These are phyloP conservation scores for Dactylellina haptotyla DNA, from an alignment of 2,329 filamentous ascomycete genomes.

Conservation along the genomic window DNA sequence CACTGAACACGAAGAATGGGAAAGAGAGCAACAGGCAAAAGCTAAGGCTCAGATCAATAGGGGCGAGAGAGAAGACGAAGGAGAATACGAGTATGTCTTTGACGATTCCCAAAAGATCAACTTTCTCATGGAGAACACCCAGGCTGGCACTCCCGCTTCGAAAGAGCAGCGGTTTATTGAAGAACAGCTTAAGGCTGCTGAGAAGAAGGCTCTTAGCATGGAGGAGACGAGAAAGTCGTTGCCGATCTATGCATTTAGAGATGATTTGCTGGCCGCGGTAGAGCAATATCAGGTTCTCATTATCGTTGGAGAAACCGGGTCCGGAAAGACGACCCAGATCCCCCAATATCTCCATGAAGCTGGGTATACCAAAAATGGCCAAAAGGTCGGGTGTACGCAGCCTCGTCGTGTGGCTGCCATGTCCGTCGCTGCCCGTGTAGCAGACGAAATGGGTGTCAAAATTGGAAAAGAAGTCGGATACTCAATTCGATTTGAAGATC, in stretches of 20 bases:
- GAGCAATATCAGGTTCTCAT: slow-evolving; percentile 86
- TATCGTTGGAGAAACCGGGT: slow-evolving; percentile 93
- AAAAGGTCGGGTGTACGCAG: slow-evolving; percentile 92
- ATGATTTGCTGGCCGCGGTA: slow-evolving; percentile 87
- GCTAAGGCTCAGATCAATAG: slow-evolving; percentile 75
- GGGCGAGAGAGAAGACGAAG: slow-evolving; percentile 77
- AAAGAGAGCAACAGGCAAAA: slow-evolving; percentile 85
- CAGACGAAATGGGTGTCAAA: slow-evolving; percentile 90
- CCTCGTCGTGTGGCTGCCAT: slow-evolving; percentile 95
- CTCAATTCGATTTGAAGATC: slow-evolving; percentile 92
- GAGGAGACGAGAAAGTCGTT: slow-evolving; percentile 90
- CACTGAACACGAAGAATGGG: slow-evolving; percentile 96
- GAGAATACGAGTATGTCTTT: slow-evolving; percentile 91
- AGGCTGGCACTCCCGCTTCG: slow-evolving; percentile 74
- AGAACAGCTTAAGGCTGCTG: slow-evolving; percentile 84
- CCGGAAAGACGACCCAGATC: slow-evolving; percentile 93
- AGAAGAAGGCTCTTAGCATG: slow-evolving; percentile 86
- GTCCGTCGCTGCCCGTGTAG: slow-evolving; percentile 95
- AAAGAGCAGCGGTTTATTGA: slow-evolving; percentile 82
- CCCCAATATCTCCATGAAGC: slow-evolving; percentile 94
- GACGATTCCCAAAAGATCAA: slow-evolving; percentile 89
- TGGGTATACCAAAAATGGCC: slow-evolving; percentile 82
- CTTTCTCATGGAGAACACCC: slow-evolving; percentile 80
- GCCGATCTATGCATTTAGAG: slow-evolving; percentile 87
- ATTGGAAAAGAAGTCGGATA: slow-evolving; percentile 94